Base-by-base conservation (phyloP, 164 flowering plant species). In the Saururus chinensis region DNA sequence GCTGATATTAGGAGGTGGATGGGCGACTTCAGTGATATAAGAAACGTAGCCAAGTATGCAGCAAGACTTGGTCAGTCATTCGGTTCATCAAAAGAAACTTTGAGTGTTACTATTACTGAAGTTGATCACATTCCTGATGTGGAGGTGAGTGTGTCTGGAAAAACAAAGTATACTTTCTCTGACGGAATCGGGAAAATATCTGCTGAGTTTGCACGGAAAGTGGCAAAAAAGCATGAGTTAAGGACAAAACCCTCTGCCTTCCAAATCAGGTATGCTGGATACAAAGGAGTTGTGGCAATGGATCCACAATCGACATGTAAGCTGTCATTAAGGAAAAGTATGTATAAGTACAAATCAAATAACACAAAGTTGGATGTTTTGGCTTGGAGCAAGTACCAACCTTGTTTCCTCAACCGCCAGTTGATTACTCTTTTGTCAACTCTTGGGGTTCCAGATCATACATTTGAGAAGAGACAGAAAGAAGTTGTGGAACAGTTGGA, bases 151-250 rank as follows among this genome's bases (percentile, higher is more conserved):
- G 22, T 23, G 12, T 56, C 53, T 37, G 77, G 73, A 53, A 66
- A 21, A 14, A 41, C 45, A 13, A 66, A 51, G 26, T 89, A 86
- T 64, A 60, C 69, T 22, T 93, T 93, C 65, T 93, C 98, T 37
- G 98, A 93, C 81, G 97, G 98, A 19, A 90, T 93, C 62, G 98
- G 98, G 59, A 90, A 85, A 67, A 90, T 93, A 64, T 89, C 98
- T 23, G 77, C 74, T 54, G 77, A 74, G 0, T 84, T 93, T 75
- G 98, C 97, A 26, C 37, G 37, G 21, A 70, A 30, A 62, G 95
- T 93, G 56, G 95, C 98, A 4, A 49, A 0, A 19, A 90, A 90
- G 68, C 86, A 89, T 70, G 84, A 75, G 16, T 45, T 74, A 61
- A 51, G 63, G 37, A 57, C 16, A 42, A 70, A 67, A 42, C 97